phyloP scores from a whole-genome alignment of 371 early-diverging fungal species.

The Enterospora canceri region DNA sequence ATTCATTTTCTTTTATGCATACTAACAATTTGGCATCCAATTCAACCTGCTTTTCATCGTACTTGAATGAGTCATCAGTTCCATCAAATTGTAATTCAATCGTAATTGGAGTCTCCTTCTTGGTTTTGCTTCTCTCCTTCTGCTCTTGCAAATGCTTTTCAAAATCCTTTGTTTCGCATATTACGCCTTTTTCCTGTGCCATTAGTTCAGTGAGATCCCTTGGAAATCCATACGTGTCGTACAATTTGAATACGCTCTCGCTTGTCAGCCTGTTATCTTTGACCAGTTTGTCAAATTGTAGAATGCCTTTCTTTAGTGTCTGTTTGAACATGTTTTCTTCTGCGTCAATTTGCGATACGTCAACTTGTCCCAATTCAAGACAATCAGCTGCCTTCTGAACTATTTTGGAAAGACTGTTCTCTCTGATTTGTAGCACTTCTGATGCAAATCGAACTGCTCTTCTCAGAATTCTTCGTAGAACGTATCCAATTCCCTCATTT shows the following conservation, averaged over 20 bases:
- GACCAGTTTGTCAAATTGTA: constrained; percentile 70
- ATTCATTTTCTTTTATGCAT: constrained; percentile 15
- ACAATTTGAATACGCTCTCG: constrained; percentile 82
- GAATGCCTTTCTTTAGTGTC: constrained; percentile 89
- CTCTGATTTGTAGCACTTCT: constrained; percentile 65
- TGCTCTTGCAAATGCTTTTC: constrained; percentile 67
- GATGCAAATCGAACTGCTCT: constrained; percentile 86
- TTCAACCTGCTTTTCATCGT: constrained; percentile 55
- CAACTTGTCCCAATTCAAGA: constrained; percentile 62
- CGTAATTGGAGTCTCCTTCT: constrained; percentile 10
- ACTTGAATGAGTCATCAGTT: constrained; percentile 79
- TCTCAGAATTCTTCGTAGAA: constrained; percentile 85
- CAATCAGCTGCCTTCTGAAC: constrained; percentile 43
- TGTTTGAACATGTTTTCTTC: constrained; percentile 87
- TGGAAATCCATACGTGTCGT: constrained; percentile 99
- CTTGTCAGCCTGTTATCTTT: constrained; percentile 63
- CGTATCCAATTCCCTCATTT: constrained; percentile 96
- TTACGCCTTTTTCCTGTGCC: constrained; percentile 81
- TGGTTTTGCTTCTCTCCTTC: constrained; percentile 62
- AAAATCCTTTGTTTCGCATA: constrained; percentile 72
- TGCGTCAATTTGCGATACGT: constrained; percentile 75
- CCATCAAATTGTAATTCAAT: constrained; percentile 30
- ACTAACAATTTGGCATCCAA: background rate
- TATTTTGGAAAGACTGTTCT: constrained; percentile 32
- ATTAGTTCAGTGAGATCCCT: constrained; percentile 89